Evolutionary conservation across 345 rosid species (phyloP), one percentile per base, ranked within the genome.

Genomic region (Eucalyptus pumila): DNA sequence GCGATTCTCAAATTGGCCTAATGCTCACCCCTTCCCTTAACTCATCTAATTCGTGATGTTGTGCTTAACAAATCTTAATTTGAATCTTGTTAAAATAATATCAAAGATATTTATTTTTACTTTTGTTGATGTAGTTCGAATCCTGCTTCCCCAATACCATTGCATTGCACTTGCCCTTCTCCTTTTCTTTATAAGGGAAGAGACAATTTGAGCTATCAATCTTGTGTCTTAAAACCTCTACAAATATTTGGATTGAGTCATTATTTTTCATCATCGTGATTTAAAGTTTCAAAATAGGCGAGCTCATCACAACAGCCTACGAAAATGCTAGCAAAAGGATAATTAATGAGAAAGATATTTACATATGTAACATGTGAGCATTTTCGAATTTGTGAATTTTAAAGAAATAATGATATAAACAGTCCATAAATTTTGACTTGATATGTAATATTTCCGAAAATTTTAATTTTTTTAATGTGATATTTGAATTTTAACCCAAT

Each of bases 361-460:
- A 37, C 23, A 65, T n/a, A 14, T 1, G 2, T 14, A n/a, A 65
- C 17, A 30, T 14, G 19, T n/a, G 3, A 65, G 11, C 27, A 16
- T 72, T 65, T 72, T 19, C 0, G 8, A 34, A 4, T 69, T 69
- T 34, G 7, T 17, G 3, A 67, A n/a, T 14, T 67, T 34, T 15
- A 15, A 67, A 15, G 3, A 2, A 0, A 67, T n/a, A 15, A 67
- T 67, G 0, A 67, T 16, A 65, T 6, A 14, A 32, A 67, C 0
- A 0, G 0, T 56, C 1, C 0, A 5, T 8, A 9, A 14, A 67
- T 2, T 67, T 32, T 67, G 6, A 32, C 3, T 32, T 5, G 4
- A 32, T 32, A n/a, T 15, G 1, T 0, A n/a, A 67, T 8, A 1
- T 32, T 34, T 3, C 0, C 0, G 2, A 32, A 15, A 32, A 3